Conservation (phyloP, 768 basidiomycete genomes). For the Mycena indigotica region DNA sequence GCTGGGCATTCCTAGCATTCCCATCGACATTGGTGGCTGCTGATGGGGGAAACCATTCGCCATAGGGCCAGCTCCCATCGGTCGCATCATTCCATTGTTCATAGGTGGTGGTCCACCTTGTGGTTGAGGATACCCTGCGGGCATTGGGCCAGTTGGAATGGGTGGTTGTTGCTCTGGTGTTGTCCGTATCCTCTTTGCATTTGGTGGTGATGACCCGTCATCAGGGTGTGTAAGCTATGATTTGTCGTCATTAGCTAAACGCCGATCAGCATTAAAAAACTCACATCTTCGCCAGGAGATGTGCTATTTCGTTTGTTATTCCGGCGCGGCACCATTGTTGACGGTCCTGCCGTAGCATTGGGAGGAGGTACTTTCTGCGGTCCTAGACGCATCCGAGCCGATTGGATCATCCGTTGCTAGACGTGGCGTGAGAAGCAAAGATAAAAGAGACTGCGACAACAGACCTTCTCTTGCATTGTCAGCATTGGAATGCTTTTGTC, state of each 20-base stretch:
- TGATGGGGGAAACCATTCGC: conserved; percentile 23
- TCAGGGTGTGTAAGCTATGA: conserved; percentile 42
- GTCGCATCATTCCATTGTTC: conserved; percentile 43
- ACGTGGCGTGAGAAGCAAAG: conserved; percentile 6
- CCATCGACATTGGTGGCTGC: conserved; percentile 12
- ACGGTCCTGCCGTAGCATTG: conserved; percentile 47
- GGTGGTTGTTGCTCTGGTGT: conserved; percentile 50
- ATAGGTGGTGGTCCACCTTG: conserved; percentile 40
- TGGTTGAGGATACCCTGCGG: conserved; percentile 28
- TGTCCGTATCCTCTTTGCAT: conserved; percentile 53
- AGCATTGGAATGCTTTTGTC: conserved; percentile 51
- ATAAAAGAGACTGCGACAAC: conserved; percentile 19
- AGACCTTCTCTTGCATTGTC: conserved; percentile 63
- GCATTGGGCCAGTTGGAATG: conserved; percentile 40
- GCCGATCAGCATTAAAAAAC: conserved; percentile 5
- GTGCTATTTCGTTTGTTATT: conserved; percentile 59
- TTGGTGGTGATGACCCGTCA: conserved; percentile 57
- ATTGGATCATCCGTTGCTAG: conserved; percentile 40
- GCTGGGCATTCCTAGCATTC: conserved; percentile 8
- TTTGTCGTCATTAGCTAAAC: conserved; percentile 4
- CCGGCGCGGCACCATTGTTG: conserved; percentile 39
- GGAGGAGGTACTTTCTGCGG: conserved; percentile 31
- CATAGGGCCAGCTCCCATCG: conserved; percentile 35
- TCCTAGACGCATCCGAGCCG: conserved; percentile 30
- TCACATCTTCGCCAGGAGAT: conserved; percentile 64